Evolutionary conservation across 225 moss, liverwort and hornwort genomes (phyloP).

Genomic region (Bryoerythrophyllum caledonicum): DNA sequence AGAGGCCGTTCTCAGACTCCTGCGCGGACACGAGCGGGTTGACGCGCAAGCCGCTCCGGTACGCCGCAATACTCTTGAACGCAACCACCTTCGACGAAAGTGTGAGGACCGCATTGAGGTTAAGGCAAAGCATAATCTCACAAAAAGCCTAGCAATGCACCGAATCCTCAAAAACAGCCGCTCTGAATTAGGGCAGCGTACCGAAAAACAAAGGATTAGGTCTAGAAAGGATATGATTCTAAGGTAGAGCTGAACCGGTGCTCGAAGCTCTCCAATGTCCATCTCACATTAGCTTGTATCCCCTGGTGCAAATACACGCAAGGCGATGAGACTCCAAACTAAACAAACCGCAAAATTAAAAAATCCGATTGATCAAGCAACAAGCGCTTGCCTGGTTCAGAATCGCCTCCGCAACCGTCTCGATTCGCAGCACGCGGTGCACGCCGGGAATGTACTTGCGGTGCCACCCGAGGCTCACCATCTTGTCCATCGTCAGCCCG

Average conservation of each 20-base stretch:
- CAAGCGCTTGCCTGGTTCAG: conserved; percentile 62
- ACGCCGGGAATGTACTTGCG: conserved; percentile 64
- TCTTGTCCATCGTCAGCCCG: conserved; percentile 71
- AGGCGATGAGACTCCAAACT: not conserved
- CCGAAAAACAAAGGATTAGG: not conserved
- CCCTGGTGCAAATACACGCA: conserved; percentile 51
- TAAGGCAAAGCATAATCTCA: conserved; percentile 24
- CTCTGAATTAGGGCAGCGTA: not conserved
- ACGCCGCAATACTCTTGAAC: conserved; percentile 95
- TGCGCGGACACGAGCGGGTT: conserved; percentile 75
- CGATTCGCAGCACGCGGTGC: conserved; percentile 86
- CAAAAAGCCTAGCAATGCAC: not conserved
- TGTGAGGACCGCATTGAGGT: conserved; percentile 45
- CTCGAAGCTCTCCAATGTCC: conserved; percentile 82
- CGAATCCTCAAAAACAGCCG: not conserved
- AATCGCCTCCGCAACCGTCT: conserved; percentile 87
- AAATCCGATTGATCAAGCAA: too few relatives aligned
- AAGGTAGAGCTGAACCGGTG: conserved; percentile 72
- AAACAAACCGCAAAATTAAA: too few relatives aligned
- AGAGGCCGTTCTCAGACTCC: conserved; percentile 84
- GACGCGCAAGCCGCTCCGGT: conserved; percentile 88
- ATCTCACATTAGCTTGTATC: conserved; percentile 61
- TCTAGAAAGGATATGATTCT: conserved; percentile 81
- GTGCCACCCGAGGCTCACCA: conserved; percentile 83
- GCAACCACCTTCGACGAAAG: conserved; percentile 76